Base-by-base conservation (phyloP, 495 filamentous ascomycete species). In the Chaetomium cochliodes region DNA sequence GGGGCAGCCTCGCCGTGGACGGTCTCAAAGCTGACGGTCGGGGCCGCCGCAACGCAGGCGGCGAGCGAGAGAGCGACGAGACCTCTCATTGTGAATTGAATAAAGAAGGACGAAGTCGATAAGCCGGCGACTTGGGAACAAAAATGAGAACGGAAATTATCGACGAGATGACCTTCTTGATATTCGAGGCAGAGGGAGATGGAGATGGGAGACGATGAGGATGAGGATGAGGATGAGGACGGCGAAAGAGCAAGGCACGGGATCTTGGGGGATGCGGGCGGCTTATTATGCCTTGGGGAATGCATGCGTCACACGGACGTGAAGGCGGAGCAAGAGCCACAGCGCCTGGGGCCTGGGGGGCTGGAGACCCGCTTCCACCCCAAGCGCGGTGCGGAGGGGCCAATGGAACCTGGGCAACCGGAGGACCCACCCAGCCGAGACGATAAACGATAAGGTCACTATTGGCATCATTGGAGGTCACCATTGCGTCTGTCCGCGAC, bases 1-100 rank as follows among this genome's bases (percentile, higher is more conserved):
- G 96, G 96, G 67, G 96, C 94, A 50, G 88, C 88, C 65, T 88
- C 91, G 70, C 90, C 87, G 77, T 96, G 89, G 76, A 94, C 90
- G 68, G 92, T 89, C 68, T 87, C 88, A 64, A 88, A 83, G 69
- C 81, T 80, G 72, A 90, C 82, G 46, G 90, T 79, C 67, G 93
- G 93, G 58, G 91, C 90, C 55, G 92, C 90, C 69, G 85, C 82
- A 65, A 85, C 86, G 76, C 88, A 80, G 72, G 86, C 77, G 66
- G 88, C 88, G 63, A 92, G 80, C 62, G 81, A 81, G 73, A 93
- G 83, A 73, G 83, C 80, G 74, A 88, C 63, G 76, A 88, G 69
- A 79, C 85, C 87, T 82, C 86, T 92, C 91, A 94, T 96, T 74
- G 78, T 89, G 79, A 71, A 20, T 37, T 37, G 20, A 16, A 18